Evolutionary conservation across 179 eudicot genomes (phyloP).

Genomic region (Beta macrorhiza): DNA sequence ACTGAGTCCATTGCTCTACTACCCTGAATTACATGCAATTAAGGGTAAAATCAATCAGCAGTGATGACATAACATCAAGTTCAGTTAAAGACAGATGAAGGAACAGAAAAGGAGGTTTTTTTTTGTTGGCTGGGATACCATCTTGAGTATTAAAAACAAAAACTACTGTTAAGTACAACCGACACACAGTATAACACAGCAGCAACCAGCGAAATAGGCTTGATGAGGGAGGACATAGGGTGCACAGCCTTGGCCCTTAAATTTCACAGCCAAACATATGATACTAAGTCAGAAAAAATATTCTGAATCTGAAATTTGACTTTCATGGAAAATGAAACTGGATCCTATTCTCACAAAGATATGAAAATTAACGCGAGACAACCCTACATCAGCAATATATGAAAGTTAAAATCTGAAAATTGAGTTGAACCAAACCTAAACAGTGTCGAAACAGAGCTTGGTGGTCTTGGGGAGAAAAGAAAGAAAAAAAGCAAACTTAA

Average conservation of each 20-base stretch:
- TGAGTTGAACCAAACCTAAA: neutral
- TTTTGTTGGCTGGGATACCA: neutral
- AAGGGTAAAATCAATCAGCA: slow-evolving; percentile 12
- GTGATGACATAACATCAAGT: neutral
- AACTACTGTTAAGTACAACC: neutral
- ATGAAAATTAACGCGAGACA: neutral
- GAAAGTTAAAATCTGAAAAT: neutral
- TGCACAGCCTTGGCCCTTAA: neutral
- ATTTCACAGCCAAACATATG: slow-evolving; percentile 2
- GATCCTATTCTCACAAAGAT: neutral
- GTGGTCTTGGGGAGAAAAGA: too few relatives aligned
- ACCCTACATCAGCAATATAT: neutral
- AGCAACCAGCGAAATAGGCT: neutral
- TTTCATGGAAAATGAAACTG: slow-evolving; percentile 9
- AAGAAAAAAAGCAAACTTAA: neutral
- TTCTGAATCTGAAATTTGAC: neutral
- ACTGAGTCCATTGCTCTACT: slow-evolving; percentile 53
- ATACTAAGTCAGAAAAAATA: neutral
- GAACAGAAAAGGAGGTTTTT: neutral
- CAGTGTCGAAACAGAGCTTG: neutral
- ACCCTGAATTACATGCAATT: slow-evolving; percentile 25
- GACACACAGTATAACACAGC: neutral
- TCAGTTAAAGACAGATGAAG: neutral
- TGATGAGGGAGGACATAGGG: neutral
- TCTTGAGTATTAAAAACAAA: neutral